Percentiles rank a stretch among this genome's conserved stretches.
Evolutionary conservation across 176 grass and related monocot species (phyloP).

Genomic region (Aegilops longissima): DNA sequence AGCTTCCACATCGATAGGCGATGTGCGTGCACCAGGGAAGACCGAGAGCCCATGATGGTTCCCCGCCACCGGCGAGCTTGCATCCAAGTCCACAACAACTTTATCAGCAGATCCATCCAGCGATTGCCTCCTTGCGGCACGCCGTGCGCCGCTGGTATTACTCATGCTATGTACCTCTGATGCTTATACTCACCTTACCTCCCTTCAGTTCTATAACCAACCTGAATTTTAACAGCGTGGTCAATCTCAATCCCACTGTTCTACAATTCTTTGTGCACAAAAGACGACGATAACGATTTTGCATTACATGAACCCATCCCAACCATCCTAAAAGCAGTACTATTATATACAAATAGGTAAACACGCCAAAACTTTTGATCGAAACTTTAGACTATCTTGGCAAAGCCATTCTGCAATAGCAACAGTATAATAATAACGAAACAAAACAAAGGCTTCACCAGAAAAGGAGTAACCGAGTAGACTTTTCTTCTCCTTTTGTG

Average conservation of each 20-base stretch:
- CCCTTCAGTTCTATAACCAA: neutral
- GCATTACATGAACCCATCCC: neutral
- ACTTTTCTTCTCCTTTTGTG: neutral
- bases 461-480: neutral
- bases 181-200: neutral
- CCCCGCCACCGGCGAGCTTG: constrained; percentile 1
- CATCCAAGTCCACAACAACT: constrained; percentile 37
- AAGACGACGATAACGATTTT: neutral
- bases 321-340: neutral
- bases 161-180: constrained; percentile 33
- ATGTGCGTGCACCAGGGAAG: constrained; percentile 22
- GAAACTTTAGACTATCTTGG: neutral
- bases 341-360: neutral
- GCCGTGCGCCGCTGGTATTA: constrained; percentile 12
- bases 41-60: neutral
- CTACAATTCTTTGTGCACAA: neutral
- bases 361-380: neutral
- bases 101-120: constrained; percentile 39
- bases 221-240: constrained; percentile 27
- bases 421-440: neutral
- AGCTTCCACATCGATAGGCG: constrained; percentile 47
- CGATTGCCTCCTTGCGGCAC: constrained; percentile 10
- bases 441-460: neutral
- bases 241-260: neutral
- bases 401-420: neutral